These are phyloP conservation scores for Alternaria dauci DNA, from an alignment of 2,329 filamentous ascomycete genomes.

Conservation along the genomic window DNA sequence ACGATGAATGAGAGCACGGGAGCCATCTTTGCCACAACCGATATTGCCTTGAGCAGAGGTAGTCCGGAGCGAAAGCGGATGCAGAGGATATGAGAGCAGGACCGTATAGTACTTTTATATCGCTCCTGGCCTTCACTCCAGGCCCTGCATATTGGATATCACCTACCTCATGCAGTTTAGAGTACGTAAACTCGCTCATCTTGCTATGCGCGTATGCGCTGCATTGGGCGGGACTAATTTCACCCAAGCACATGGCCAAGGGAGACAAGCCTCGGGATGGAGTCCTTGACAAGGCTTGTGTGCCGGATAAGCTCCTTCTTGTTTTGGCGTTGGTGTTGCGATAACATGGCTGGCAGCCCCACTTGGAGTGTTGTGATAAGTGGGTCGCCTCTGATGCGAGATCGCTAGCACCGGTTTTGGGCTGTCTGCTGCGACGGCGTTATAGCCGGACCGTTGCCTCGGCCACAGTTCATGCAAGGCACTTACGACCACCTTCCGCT, in stretches of 20 bases:
- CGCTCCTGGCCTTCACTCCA: not conserved
- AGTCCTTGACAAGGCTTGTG: constrained; percentile 22
- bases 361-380: constrained; percentile 1
- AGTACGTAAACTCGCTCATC: constrained; percentile 3
- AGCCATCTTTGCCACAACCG: constrained; percentile 28
- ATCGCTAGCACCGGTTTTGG: constrained; percentile 6
- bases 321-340: constrained; percentile 10
- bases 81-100: not conserved
- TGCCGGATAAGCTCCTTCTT: constrained; percentile 20
- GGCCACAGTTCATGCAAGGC: constrained; percentile 7
- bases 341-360: constrained; percentile 12
- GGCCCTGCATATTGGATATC: constrained; percentile 5
- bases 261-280: constrained; percentile 19
- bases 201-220: not conserved
- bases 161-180: constrained; percentile 7
- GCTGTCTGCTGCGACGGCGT: constrained; percentile 6
- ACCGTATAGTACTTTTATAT: constrained; percentile 9
- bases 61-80: constrained; percentile 16
- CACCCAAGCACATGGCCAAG: constrained; percentile 14
- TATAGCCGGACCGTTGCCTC: constrained; percentile 4
- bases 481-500: constrained; percentile 10
- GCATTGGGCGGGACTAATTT: not conserved
- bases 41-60: constrained; percentile 22
- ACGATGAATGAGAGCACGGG: constrained; percentile 34
- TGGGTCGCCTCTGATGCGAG: not conserved